phyloP scores from a whole-genome alignment of 2,329 filamentous ascomycete species.

The Fonsecaea nubica region DNA sequence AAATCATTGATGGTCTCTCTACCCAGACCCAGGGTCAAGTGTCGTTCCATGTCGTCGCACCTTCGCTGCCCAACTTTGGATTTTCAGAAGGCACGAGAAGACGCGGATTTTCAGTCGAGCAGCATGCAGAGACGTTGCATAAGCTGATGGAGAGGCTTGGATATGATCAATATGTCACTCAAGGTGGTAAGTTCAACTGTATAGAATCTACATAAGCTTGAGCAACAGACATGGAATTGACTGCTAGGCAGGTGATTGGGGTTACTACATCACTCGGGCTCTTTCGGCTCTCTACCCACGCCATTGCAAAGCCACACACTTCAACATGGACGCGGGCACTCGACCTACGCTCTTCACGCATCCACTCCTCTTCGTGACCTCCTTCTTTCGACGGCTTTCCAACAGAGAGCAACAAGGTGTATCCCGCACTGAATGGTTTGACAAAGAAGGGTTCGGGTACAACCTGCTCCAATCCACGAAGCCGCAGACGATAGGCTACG shows the following conservation, averaged over 20 bases:
- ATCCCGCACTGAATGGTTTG: constrained; percentile 64
- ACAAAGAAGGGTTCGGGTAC: constrained; percentile 61
- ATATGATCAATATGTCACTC: constrained; percentile 48
- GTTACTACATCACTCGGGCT: constrained; percentile 67
- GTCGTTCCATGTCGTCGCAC: constrained; percentile 59
- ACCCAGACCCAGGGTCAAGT: constrained; percentile 46
- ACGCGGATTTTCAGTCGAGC: constrained; percentile 61
- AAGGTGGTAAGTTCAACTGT: constrained; percentile 49
- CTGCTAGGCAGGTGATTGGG: constrained; percentile 64
- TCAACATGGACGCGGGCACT: constrained; percentile 32
- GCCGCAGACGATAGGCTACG: constrained; percentile 75
- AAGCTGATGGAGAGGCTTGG: constrained; percentile 64
- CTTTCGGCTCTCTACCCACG: constrained; percentile 56
- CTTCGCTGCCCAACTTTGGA: constrained; percentile 36
- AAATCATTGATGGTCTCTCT: constrained; percentile 60
- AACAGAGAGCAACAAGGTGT: constrained; percentile 60
- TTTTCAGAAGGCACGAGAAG: constrained; percentile 19
- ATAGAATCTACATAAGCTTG: neutral
- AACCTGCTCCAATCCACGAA: constrained; percentile 67
- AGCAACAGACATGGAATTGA: neutral
- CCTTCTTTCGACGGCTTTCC: constrained; percentile 56
- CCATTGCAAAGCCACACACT: constrained; percentile 30
- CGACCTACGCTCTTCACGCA: constrained; percentile 28
- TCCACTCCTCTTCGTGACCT: constrained; percentile 62
- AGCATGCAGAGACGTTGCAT: constrained; percentile 70